Percentiles rank a stretch among this genome's conserved stretches.
These are phyloP conservation scores for Xylaria sp. DNA, from an alignment of 2,329 filamentous ascomycete species.

Conservation along the genomic window DNA sequence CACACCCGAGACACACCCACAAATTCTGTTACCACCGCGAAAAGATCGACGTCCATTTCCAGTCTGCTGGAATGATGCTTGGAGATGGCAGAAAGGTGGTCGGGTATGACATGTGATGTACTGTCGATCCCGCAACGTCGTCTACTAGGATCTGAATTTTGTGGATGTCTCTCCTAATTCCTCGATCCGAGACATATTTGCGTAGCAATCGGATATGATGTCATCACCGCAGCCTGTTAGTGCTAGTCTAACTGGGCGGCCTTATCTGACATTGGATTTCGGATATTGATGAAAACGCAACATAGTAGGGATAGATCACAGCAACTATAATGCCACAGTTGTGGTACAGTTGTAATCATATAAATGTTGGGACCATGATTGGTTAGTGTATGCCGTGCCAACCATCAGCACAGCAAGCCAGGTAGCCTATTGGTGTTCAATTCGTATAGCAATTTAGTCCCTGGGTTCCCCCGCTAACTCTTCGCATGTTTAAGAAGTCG, in stretches of 20 bases:
- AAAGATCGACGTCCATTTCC: slow-evolving; percentile 29
- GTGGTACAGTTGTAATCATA: not conserved
- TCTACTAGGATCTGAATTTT: not conserved
- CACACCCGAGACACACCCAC: slow-evolving; percentile 6
- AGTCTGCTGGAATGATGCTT: slow-evolving; percentile 5
- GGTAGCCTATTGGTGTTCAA: not conserved
- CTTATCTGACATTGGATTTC: not conserved
- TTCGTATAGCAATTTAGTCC: not conserved
- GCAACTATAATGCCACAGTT: not conserved
- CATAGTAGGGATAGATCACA: no score
- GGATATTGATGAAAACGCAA: not conserved
- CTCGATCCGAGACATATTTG: not conserved
- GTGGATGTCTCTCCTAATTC: slow-evolving; percentile 1
- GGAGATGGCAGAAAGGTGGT: not conserved
- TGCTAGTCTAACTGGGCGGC: not conserved
- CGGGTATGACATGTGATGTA: slow-evolving; percentile 19
- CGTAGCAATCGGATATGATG: slow-evolving; percentile 25
- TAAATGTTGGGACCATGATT: not conserved
- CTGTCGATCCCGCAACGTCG: slow-evolving; percentile 24
- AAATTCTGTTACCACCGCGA: slow-evolving; percentile 7
- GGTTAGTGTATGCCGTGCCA: not conserved
- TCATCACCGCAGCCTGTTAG: slow-evolving; percentile 17
- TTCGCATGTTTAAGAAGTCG: not conserved
- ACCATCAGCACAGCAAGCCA: not conserved
- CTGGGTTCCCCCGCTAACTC: not conserved